phyloP scores from a whole-genome alignment of 805 yeast species.

The Cyberlindnera misumaiensis region DNA sequence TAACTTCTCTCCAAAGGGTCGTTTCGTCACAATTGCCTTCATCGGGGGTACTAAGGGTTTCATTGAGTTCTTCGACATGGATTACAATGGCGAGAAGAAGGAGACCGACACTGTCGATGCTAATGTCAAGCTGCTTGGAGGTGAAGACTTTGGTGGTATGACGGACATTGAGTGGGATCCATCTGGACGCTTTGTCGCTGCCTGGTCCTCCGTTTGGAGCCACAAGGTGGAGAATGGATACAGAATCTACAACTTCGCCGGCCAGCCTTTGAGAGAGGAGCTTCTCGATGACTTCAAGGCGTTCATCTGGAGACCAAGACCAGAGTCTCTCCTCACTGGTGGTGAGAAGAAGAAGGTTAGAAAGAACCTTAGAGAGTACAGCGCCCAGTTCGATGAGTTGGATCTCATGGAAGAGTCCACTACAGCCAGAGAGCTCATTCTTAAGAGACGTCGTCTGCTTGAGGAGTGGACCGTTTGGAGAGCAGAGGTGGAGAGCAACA shows the following conservation, averaged over 20 bases:
- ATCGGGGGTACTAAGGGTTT: constrained; percentile 48
- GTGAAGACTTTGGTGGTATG: constrained; percentile 66
- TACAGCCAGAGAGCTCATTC: constrained; percentile 83
- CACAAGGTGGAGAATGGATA: constrained; percentile 87
- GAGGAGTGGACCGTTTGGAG: constrained; percentile 87
- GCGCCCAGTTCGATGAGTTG: constrained; percentile 87
- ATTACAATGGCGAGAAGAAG: constrained; percentile 65
- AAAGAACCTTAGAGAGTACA: constrained; percentile 81
- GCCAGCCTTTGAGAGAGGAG: constrained; percentile 70
- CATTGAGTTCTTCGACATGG: constrained; percentile 80
- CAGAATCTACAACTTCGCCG: constrained; percentile 80
- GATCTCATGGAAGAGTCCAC: constrained; percentile 96
- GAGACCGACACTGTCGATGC: constrained; percentile 31
- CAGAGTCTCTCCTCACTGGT: constrained; percentile 64
- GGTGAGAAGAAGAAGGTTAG: constrained; percentile 84
- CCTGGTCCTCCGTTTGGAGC: constrained; percentile 82
- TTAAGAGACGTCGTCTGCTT: constrained; percentile 72
- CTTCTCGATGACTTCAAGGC: constrained; percentile 77
- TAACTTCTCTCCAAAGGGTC: constrained; percentile 88
- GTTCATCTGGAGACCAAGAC: constrained; percentile 97
- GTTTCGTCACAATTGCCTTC: constrained; percentile 57
- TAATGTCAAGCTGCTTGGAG: constrained; percentile 37
- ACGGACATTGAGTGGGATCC: constrained; percentile 92
- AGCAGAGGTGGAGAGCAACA: constrained; percentile 38
- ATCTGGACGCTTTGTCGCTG: constrained; percentile 84